phyloP scores from a whole-genome alignment of 257 asterid species.

The Gentiana dahurica region DNA sequence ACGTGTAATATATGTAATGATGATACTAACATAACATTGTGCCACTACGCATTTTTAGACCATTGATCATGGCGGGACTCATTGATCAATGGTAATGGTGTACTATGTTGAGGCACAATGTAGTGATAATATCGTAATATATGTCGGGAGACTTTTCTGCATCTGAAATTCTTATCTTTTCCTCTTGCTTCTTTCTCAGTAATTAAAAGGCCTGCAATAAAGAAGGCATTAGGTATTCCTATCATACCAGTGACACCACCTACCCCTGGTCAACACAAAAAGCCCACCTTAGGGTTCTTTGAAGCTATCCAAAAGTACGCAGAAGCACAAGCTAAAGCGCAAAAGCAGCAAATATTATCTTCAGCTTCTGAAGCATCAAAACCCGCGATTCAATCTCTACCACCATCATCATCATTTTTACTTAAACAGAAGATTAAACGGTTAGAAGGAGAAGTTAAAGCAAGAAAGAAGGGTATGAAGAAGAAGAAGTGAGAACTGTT shows the following conservation, averaged over 20 bases:
- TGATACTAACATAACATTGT: too few species aligned
- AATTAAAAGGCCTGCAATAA: conserved; percentile 48
- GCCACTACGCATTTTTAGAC: too few species aligned
- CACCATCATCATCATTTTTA: conserved; percentile 24
- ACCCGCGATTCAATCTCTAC: conserved; percentile 21
- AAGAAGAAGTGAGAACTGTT: conserved; percentile 39
- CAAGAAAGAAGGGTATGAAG: conserved; percentile 44
- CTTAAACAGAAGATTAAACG: conserved; percentile 52
- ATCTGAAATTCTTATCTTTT: too few species aligned
- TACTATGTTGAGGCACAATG: too few species aligned
- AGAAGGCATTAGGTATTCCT: conserved; percentile 62
- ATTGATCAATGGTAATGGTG: too few species aligned
- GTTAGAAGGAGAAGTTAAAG: conserved; percentile 76
- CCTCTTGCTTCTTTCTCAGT: conserved; percentile 25
- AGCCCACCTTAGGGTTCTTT: conserved; percentile 48
- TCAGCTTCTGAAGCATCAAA: conserved; percentile 28
- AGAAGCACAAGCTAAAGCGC: conserved; percentile 42
- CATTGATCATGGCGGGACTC: too few species aligned
- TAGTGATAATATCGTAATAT: too few species aligned
- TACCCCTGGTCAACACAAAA: conserved; percentile 25
- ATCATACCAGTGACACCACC: conserved; percentile 30
- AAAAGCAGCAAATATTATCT: conserved; percentile 26
- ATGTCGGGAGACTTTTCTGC: too few species aligned
- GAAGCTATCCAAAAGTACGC: conserved; percentile 47
- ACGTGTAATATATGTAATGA: too few species aligned